Evolutionary conservation across 2,329 filamentous ascomycete species (phyloP).

Genomic region (Colletotrichum sublineola): DNA sequence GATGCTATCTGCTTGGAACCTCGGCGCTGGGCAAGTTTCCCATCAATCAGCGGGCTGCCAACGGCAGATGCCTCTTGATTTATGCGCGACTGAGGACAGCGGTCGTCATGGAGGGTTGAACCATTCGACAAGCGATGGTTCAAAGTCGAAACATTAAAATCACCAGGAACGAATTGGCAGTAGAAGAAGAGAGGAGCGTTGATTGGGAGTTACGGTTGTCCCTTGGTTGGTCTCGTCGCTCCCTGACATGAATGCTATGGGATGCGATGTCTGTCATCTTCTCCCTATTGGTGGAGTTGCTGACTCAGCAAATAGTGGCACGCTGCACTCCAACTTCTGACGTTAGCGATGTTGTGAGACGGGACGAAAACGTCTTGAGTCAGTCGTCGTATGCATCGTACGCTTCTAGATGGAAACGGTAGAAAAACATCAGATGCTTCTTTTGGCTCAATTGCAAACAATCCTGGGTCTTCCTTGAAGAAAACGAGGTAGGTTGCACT

Average conservation of each 20-base stretch:
- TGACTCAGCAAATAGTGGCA: constrained; percentile 25
- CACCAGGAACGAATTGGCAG: constrained; percentile 5
- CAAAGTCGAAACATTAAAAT: constrained; percentile 14
- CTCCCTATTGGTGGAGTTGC: constrained; percentile 27
- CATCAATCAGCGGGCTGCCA: constrained; percentile 44
- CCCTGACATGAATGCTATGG: constrained; percentile 27
- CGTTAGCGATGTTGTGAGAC: constrained; percentile 21
- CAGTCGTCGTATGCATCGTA: not conserved
- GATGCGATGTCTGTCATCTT: constrained; percentile 41
- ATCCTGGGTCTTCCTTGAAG: not conserved
- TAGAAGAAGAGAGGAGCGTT: constrained; percentile 9
- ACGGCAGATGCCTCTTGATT: constrained; percentile 40
- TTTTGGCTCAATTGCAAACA: no score
- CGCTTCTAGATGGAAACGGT: constrained; percentile 9
- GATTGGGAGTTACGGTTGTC: constrained; percentile 6
- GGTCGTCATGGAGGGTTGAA: constrained; percentile 27
- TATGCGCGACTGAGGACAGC: constrained; percentile 33
- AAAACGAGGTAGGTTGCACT: not conserved
- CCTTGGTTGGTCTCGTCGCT: constrained; percentile 32
- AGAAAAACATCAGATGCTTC: not conserved
- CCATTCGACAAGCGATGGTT: constrained; percentile 12
- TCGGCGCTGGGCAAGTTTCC: constrained; percentile 23
- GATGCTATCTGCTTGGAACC: constrained; percentile 31
- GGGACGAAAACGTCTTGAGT: constrained; percentile 30
- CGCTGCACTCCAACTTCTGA: constrained; percentile 26